phyloP scores from a whole-genome alignment of 805 yeast species.

The Ogataea kodamae region DNA sequence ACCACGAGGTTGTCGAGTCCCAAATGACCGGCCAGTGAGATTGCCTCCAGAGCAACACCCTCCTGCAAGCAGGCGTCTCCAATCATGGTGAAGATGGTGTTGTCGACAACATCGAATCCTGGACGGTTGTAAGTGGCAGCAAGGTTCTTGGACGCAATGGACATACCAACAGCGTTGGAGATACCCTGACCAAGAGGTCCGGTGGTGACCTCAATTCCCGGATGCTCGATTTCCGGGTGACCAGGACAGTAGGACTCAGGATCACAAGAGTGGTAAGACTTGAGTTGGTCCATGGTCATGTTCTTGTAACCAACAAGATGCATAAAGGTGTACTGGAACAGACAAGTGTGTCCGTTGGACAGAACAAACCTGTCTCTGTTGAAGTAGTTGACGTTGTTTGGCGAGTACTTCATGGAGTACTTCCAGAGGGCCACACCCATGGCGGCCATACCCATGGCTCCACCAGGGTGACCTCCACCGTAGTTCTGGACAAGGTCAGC shows the following conservation, averaged over 20 bases:
- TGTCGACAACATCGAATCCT: slow-evolving; percentile 64
- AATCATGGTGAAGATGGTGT: slow-evolving; percentile 70
- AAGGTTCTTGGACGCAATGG: slow-evolving; percentile 86
- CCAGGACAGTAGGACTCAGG: slow-evolving; percentile 91
- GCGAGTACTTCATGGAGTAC: slow-evolving; percentile 73
- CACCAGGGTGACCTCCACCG: slow-evolving; percentile 92
- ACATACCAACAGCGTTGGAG: slow-evolving; percentile 91
- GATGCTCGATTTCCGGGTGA: slow-evolving; percentile 91
- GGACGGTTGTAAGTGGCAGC: slow-evolving; percentile 95
- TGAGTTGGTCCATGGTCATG: slow-evolving; percentile 76
- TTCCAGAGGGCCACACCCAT: slow-evolving; percentile 85
- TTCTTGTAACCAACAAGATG: slow-evolving; percentile 80
- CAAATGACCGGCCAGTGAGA: slow-evolving; percentile 93
- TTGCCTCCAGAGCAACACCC: slow-evolving; percentile 94
- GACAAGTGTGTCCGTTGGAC: slow-evolving; percentile 96
- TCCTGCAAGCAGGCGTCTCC: slow-evolving; percentile 99
- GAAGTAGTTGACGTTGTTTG: slow-evolving; percentile 86
- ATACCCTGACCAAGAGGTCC: slow-evolving; percentile 99
- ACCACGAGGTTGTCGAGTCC: slow-evolving; percentile 89
- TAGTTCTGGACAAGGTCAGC: slow-evolving; percentile 34
- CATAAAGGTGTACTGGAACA: slow-evolving; percentile 79
- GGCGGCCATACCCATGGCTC: slow-evolving; percentile 97
- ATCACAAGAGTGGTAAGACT: slow-evolving; percentile 71
- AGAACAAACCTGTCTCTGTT: slow-evolving; percentile 93
- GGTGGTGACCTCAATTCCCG: slow-evolving; percentile 95